A percentile compares a stretch with the other conserved stretches of the same genome.
Evolutionary conservation across 345 rosid species (phyloP).

Genomic region (Barbarea vulgaris): DNA sequence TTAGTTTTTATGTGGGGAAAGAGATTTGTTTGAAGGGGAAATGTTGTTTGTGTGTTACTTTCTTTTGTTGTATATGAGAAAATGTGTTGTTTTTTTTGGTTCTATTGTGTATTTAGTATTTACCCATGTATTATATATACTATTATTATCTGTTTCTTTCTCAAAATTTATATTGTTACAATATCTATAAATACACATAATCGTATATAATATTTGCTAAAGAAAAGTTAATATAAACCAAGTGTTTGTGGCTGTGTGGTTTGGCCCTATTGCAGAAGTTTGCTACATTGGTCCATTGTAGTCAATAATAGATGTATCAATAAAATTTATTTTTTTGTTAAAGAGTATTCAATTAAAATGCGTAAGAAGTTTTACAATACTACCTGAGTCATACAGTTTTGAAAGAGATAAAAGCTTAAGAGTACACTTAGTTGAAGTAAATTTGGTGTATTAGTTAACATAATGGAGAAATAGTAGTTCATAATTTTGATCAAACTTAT

Average conservation of each 20-base stretch:
- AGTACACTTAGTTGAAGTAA: too few relatives aligned
- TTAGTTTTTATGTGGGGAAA: background rate
- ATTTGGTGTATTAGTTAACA: too few relatives aligned
- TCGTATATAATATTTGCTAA: too few relatives aligned
- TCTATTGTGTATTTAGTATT: background rate
- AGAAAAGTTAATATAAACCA: background rate
- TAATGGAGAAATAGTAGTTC: too few relatives aligned
- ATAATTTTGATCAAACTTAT: too few relatives aligned
- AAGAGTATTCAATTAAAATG: background rate
- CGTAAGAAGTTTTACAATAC: background rate
- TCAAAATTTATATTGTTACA: background rate
- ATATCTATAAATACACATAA: background rate
- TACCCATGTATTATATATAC: background rate
- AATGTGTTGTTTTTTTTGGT: background rate
- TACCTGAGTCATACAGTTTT: too few relatives aligned
- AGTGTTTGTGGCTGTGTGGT: background rate
- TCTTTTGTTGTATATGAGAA: slow-evolving; percentile 14
- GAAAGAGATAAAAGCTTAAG: too few relatives aligned
- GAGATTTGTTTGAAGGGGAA: slow-evolving; percentile 4
- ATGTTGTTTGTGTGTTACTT: slow-evolving; percentile 17
- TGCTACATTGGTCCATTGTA: background rate
- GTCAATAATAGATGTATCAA: background rate
- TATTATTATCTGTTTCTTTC: background rate
- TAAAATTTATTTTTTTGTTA: too few relatives aligned
- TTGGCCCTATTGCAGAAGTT: background rate